Conservation (phyloP, 805 yeast species). For the Teunomyces pallodes region DNA sequence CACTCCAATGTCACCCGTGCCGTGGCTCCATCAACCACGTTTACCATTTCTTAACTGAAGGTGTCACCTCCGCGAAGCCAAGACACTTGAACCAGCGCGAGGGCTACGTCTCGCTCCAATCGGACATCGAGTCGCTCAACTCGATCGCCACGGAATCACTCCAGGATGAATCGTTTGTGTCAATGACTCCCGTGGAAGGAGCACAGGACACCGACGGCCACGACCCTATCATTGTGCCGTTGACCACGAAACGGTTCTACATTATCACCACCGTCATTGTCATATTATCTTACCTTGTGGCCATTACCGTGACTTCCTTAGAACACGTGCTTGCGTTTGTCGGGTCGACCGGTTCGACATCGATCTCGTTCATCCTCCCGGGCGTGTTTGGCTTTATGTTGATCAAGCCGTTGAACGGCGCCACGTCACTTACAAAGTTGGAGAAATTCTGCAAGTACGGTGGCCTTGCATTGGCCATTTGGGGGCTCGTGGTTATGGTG, state of each 20-base stretch:
- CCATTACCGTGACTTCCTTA: slow-evolving; percentile 59
- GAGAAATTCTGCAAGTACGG: slow-evolving; percentile 36
- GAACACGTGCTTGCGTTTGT: slow-evolving; percentile 70
- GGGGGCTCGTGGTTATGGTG: slow-evolving; percentile 57
- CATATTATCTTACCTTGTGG: slow-evolving; percentile 49
- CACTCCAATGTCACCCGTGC: slow-evolving; percentile 79
- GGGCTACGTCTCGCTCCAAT: slow-evolving; percentile 28
- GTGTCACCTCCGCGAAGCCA: slow-evolving; percentile 24
- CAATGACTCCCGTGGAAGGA: slow-evolving; percentile 47
- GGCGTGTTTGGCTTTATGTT: slow-evolving; percentile 71
- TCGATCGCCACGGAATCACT: slow-evolving; percentile 18
- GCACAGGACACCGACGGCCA: slow-evolving; percentile 47
- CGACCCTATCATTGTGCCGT: slow-evolving; percentile 49
- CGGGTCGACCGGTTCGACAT: slow-evolving; percentile 81
- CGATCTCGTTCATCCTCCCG: slow-evolving; percentile 75
- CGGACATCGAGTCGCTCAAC: slow-evolving; percentile 23
- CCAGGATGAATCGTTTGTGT: slow-evolving; percentile 36
- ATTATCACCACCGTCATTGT: slow-evolving; percentile 49
- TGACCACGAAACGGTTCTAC: slow-evolving; percentile 45
- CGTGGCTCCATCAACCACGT: slow-evolving; percentile 72
- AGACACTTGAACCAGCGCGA: slow-evolving; percentile 15
- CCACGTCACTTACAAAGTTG: slow-evolving; percentile 20
- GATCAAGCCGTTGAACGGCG: slow-evolving; percentile 37
- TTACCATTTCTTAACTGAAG: slow-evolving; percentile 43
- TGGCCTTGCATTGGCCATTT: slow-evolving; percentile 44